phyloP scores from a whole-genome alignment of 345 rosid genomes.

The Eutrema japonicum region DNA sequence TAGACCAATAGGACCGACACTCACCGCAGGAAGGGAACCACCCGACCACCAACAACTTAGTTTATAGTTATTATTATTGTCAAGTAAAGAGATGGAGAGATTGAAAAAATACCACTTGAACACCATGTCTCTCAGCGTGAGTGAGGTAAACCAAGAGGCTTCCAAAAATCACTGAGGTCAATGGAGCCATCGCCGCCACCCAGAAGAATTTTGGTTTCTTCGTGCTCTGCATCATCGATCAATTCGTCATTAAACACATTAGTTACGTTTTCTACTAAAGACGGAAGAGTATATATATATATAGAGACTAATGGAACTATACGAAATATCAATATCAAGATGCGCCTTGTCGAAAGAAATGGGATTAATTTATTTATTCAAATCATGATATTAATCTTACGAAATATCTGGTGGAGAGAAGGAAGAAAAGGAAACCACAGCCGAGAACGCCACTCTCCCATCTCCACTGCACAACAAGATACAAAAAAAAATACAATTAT shows the following conservation, averaged over 20 bases:
- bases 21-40: too few relatives aligned
- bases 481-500: not conserved
- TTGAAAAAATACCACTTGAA: conserved; percentile 69
- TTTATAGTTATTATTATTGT: not conserved
- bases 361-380: not conserved
- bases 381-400: conserved; percentile 48
- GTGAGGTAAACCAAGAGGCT: conserved; percentile 82
- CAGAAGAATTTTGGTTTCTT: conserved; percentile 75
- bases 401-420: conserved; percentile 67
- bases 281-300: not conserved
- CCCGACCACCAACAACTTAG: too few relatives aligned
- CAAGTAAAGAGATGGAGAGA: not conserved
- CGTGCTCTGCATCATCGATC: conserved; percentile 59
- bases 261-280: not conserved
- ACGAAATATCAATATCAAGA: not conserved
- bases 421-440: conserved; percentile 84
- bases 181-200: conserved; percentile 91
- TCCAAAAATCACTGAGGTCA: conserved; percentile 82
- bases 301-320: not conserved
- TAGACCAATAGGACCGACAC: too few relatives aligned
- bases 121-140: conserved; percentile 93
- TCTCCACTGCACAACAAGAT: conserved; percentile 74
- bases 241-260: conserved; percentile 7
- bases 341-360: not conserved
- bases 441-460: conserved; percentile 95